Conservation (phyloP, 352 stramenopile genomes). For the Globisporangium middletonii region DNA sequence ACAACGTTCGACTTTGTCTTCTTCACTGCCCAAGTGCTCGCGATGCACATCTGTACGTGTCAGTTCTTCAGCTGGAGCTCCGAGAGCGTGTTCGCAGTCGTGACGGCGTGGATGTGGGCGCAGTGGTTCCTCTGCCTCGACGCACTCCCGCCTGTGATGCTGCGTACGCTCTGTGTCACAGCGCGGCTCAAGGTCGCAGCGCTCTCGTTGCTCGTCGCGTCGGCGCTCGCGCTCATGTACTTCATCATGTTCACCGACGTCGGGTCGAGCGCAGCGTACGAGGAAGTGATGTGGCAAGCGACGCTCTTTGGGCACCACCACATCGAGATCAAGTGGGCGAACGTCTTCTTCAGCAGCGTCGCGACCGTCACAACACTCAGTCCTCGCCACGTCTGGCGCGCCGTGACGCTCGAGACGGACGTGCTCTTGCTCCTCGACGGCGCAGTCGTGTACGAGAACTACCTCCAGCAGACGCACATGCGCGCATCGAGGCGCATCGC, state of each 20-base stretch:
- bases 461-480: not conserved
- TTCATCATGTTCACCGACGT: not conserved
- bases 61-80: constrained; percentile 14
- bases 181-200: constrained; percentile 1
- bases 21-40: constrained; percentile 16
- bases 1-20: constrained; percentile 26
- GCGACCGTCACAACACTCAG: not conserved
- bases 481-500: too few relatives aligned
- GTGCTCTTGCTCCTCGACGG: not conserved
- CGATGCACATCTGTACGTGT: constrained; percentile 13
- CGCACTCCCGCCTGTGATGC: constrained; percentile 13
- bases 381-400: not conserved
- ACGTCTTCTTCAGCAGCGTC: not conserved
- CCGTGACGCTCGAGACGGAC: not conserved
- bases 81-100: not conserved
- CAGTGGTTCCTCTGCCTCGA: constrained; percentile 18
- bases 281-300: not conserved
- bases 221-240: not conserved
- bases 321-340: not conserved
- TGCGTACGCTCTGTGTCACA: constrained; percentile 5
- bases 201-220: not conserved
- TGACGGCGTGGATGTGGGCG: constrained; percentile 16
- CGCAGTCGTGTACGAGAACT: not conserved
- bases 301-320: not conserved
- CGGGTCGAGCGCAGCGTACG: not conserved